phyloP scores from a whole-genome alignment of 2,329 filamentous ascomycete genomes.

The Penicillium sp. region DNA sequence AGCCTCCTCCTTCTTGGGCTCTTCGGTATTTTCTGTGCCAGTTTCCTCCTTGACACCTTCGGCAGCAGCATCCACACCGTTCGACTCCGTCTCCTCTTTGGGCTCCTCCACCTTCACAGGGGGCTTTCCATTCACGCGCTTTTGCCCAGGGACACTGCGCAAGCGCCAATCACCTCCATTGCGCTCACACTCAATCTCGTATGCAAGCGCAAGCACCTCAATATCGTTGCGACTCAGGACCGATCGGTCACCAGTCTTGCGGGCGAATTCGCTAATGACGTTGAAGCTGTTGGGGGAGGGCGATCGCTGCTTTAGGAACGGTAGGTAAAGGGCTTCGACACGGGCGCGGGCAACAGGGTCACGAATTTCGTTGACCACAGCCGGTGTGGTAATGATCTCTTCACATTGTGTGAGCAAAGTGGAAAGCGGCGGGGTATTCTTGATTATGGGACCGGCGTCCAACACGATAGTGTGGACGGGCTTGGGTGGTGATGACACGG shows the following conservation, averaged over 20 bases:
- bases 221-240: slow-evolving; percentile 87
- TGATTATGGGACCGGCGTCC: slow-evolving; percentile 88
- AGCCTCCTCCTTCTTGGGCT: slow-evolving; percentile 22
- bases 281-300: slow-evolving; percentile 73
- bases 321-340: slow-evolving; percentile 76
- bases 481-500: slow-evolving; percentile 45
- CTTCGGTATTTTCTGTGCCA: slow-evolving; percentile 25
- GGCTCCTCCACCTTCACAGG: slow-evolving; percentile 44
- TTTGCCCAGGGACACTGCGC: slow-evolving; percentile 72
- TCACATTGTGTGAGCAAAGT: slow-evolving; percentile 74
- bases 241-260: slow-evolving; percentile 79
- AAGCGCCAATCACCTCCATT: slow-evolving; percentile 87
- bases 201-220: slow-evolving; percentile 80
- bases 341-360: slow-evolving; percentile 75
- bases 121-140: slow-evolving; percentile 65
- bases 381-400: slow-evolving; percentile 73
- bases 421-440: slow-evolving; percentile 81
- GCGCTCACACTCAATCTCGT: slow-evolving; percentile 87
- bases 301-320: slow-evolving; percentile 72
- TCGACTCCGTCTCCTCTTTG: slow-evolving; percentile 26
- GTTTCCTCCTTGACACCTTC: slow-evolving; percentile 26
- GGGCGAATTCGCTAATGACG: slow-evolving; percentile 76
- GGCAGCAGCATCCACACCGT: slow-evolving; percentile 27
- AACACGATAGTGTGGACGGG: slow-evolving; percentile 77
- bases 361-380: slow-evolving; percentile 79